These are phyloP conservation scores for Colletotrichum karsti DNA, from an alignment of 2,329 filamentous ascomycete genomes.

Conservation along the genomic window DNA sequence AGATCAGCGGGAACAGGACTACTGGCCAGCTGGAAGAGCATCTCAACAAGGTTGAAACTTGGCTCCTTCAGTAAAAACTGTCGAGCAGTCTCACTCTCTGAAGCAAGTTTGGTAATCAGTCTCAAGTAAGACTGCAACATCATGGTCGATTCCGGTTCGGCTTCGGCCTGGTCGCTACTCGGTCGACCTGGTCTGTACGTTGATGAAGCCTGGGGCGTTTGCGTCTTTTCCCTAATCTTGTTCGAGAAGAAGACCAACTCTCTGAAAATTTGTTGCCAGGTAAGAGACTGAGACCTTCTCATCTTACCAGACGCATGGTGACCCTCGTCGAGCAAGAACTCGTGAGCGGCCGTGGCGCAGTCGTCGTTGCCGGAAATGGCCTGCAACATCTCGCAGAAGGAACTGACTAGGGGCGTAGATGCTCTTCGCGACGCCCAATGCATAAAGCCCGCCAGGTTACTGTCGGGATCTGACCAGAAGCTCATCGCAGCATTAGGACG, in stretches of 20 bases:
- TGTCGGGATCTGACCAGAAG: slow-evolving; percentile 93
- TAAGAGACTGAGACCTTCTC: slow-evolving; percentile 83
- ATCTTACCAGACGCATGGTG: slow-evolving; percentile 79
- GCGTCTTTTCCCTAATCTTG: slow-evolving; percentile 78
- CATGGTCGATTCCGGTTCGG: slow-evolving; percentile 90
- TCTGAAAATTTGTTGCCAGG: slow-evolving; percentile 91
- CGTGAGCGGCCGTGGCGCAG: slow-evolving; percentile 85
- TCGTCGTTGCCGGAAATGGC: slow-evolving; percentile 85
- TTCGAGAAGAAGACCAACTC: slow-evolving; percentile 87
- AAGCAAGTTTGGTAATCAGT: slow-evolving; percentile 82
- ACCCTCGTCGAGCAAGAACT: slow-evolving; percentile 89
- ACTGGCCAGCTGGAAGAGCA: slow-evolving; percentile 81
- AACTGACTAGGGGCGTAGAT: slow-evolving; percentile 93
- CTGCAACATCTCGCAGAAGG: slow-evolving; percentile 96
- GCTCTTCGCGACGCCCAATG: slow-evolving; percentile 97
- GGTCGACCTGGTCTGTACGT: slow-evolving; percentile 67
- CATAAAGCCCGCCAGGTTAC: slow-evolving; percentile 92
- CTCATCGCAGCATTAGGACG: slow-evolving; percentile 84
- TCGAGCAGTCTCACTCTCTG: slow-evolving; percentile 77
- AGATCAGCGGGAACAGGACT: slow-evolving; percentile 80
- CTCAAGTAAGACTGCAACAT: slow-evolving; percentile 96
- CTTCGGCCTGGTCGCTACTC: slow-evolving; percentile 74
- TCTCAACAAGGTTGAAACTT: slow-evolving; percentile 74
- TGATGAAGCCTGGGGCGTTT: slow-evolving; percentile 59
- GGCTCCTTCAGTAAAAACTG: slow-evolving; percentile 75